Evolutionary conservation across 1,284 basidiomycete species (phyloP).

Genomic region (Pascua guehoae): DNA sequence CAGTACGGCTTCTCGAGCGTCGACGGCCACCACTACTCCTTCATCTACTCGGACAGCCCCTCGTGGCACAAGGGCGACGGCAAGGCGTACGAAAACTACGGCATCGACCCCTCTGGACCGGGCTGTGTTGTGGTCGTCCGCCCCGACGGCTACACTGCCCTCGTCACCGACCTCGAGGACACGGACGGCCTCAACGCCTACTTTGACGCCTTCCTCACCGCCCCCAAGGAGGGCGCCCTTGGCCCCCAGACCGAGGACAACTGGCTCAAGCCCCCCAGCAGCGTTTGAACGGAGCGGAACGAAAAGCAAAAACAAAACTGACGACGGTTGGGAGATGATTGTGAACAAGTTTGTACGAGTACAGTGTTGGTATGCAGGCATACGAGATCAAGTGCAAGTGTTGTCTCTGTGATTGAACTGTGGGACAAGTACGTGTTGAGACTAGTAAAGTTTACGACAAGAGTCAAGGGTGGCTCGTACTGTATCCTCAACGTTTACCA

Average conservation of each 20-base stretch:
- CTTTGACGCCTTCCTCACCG: slow-evolving; percentile 12
- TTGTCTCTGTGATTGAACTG: no score
- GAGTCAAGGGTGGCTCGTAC: no score
- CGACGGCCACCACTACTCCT: slow-evolving; percentile 10
- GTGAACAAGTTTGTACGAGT: no score
- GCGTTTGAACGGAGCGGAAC: no score
- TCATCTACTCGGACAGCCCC: slow-evolving; percentile 19
- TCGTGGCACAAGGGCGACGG: slow-evolving; percentile 17
- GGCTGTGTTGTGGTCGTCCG: slow-evolving; percentile 32
- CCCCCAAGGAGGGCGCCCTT: slow-evolving; percentile 7
- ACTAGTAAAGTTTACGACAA: no score
- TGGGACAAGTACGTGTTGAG: no score
- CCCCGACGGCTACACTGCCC: slow-evolving; percentile 33
- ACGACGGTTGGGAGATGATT: no score
- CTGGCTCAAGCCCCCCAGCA: slow-evolving; percentile 10
- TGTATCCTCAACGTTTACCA: no score
- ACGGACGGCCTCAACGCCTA: slow-evolving; percentile 11
- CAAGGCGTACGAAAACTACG: slow-evolving; percentile 24
- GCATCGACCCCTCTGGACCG: slow-evolving; percentile 23
- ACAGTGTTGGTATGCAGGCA: no score
- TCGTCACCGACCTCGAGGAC: slow-evolving; percentile 24
- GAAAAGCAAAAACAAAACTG: no score
- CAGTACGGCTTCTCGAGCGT: background rate
- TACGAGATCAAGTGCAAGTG: no score
- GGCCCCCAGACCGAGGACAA: slow-evolving; percentile 11